Evolutionary conservation across 2,329 filamentous ascomycete species (phyloP).

Genomic region (Paraphoma sp.): DNA sequence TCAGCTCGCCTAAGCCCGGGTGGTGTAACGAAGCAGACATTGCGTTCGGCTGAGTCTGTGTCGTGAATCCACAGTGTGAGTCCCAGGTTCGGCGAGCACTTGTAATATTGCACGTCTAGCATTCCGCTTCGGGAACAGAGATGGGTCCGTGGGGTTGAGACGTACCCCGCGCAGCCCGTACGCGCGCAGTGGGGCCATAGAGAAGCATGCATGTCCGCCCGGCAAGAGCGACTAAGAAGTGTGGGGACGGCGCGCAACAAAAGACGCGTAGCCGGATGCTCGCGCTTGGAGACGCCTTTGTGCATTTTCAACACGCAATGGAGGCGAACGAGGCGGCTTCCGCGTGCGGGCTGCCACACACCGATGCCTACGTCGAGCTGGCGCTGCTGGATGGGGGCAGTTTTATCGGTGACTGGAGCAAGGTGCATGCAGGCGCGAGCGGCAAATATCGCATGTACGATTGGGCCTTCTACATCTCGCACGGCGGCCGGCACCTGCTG

Average conservation of each 20-base stretch:
- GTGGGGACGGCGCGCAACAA: background rate
- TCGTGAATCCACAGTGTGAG: too few relatives aligned
- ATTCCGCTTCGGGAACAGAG: background rate
- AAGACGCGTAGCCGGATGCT: too few relatives aligned
- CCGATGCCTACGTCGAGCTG: conserved; percentile 29
- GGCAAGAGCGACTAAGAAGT: background rate
- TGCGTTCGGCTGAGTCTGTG: background rate
- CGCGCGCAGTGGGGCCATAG: conserved; percentile 1
- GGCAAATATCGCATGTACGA: conserved; percentile 44
- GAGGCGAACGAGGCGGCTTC: background rate
- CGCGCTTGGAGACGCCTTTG: too few relatives aligned
- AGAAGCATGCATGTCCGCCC: background rate
- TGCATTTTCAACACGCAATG: background rate
- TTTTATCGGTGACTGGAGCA: conserved; percentile 35
- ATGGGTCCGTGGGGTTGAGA: conserved; percentile 1
- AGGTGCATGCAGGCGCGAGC: conserved; percentile 34
- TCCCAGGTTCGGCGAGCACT: background rate
- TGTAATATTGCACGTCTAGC: background rate
- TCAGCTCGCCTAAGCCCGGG: conserved; percentile 28
- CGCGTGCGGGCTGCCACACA: conserved; percentile 12
- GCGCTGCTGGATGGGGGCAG: conserved; percentile 43
- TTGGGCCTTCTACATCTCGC: conserved; percentile 41
- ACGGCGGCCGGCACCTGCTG: conserved; percentile 32
- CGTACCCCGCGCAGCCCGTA: background rate
- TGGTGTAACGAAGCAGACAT: conserved; percentile 34